Percentiles rank a stretch among this genome's conserved stretches.
Conservation (phyloP, 805 yeast species). For the Alloascoidea hylecoeti region DNA sequence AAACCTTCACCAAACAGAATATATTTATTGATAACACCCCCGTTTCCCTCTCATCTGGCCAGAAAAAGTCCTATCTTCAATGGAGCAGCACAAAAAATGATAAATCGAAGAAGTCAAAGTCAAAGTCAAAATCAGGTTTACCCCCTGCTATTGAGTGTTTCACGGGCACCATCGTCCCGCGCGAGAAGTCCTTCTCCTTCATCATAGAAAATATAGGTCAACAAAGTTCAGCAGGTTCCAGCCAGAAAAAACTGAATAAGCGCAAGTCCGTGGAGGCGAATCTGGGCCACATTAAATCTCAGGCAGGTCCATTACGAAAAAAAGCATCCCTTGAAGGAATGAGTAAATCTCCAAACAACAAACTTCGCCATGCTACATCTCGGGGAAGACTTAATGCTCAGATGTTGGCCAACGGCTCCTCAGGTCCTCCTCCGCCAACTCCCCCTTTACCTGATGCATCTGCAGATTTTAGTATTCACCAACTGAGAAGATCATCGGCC, state of each 20-base stretch:
- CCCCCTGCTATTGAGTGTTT: neutral
- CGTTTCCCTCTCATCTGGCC: neutral
- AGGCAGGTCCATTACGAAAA: neutral
- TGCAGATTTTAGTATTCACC: neutral
- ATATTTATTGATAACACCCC: neutral
- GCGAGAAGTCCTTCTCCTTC: constrained; percentile 1
- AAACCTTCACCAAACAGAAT: neutral
- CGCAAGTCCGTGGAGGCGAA: neutral
- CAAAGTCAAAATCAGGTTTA: neutral
- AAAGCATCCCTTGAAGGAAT: neutral
- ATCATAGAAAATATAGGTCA: neutral
- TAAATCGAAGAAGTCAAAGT: neutral
- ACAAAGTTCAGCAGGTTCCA: neutral
- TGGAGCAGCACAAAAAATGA: too few species aligned
- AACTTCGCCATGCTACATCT: neutral
- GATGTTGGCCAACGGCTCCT: too few species aligned
- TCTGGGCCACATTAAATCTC: neutral
- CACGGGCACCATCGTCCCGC: neutral
- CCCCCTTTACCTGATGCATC: too few species aligned
- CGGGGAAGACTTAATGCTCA: neutral
- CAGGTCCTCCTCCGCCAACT: too few species aligned
- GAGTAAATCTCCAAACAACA: neutral
- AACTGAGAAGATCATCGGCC: neutral
- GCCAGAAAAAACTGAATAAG: neutral
- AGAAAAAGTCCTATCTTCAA: too few species aligned